phyloP scores from a whole-genome alignment of 805 yeast species.

The Lachancea waltii region DNA sequence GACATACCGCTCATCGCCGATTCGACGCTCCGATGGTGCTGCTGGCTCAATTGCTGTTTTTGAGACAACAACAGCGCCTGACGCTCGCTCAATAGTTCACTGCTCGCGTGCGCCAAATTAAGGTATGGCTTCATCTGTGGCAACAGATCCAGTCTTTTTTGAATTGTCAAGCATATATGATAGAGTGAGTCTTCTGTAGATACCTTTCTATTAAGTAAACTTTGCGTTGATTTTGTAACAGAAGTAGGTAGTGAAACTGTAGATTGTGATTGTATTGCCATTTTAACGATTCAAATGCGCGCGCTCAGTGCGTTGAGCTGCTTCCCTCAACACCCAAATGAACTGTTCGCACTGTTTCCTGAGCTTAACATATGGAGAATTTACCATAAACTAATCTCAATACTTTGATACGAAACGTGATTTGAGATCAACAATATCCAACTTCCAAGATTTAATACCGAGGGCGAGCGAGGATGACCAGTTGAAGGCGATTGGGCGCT shows the following conservation, averaged over 20 bases:
- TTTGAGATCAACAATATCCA: too few species aligned
- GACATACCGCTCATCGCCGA: slow-evolving; percentile 15
- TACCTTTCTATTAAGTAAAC: slow-evolving; percentile 59
- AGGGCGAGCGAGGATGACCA: too few species aligned
- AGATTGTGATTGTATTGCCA: slow-evolving; percentile 11
- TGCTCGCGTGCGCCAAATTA: slow-evolving; percentile 54
- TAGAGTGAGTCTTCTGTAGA: slow-evolving; percentile 61
- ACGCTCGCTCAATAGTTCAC: slow-evolving; percentile 65
- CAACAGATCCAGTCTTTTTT: slow-evolving; percentile 48
- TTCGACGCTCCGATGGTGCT: slow-evolving; percentile 18
- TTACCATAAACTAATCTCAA: too few species aligned
- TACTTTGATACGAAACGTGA: too few species aligned
- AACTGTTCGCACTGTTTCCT: background rate
- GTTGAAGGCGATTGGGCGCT: too few species aligned
- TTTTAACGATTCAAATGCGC: background rate
- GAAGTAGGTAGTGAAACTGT: slow-evolving; percentile 15
- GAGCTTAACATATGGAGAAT: background rate
- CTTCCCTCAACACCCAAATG: too few species aligned
- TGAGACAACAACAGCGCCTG: slow-evolving; percentile 51
- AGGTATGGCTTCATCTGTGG: slow-evolving; percentile 66
- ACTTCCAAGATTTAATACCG: too few species aligned
- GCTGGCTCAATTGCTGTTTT: slow-evolving; percentile 30
- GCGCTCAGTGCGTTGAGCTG: slow-evolving; percentile 1
- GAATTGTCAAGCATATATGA: slow-evolving; percentile 54
- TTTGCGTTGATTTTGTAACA: slow-evolving; percentile 22